phyloP scores from a whole-genome alignment of 1,284 basidiomycete species.

The Microbotryum saponariae region DNA sequence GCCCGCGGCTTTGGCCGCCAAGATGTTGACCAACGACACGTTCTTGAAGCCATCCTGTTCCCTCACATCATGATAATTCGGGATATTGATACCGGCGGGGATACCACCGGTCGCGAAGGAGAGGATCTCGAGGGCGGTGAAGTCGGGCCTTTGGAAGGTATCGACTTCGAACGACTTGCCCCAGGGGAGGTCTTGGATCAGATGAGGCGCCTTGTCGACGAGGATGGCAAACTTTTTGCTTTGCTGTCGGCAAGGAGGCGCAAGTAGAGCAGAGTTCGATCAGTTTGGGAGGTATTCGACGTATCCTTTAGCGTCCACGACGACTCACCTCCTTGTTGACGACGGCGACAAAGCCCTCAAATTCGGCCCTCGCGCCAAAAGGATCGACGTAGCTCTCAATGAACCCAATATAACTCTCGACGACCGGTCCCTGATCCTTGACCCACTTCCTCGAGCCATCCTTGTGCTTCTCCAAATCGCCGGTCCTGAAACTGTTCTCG shows the following conservation, averaged over 20 bases:
- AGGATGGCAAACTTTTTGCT: slow-evolving; percentile 70
- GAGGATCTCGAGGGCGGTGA: slow-evolving; percentile 51
- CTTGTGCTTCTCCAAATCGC: slow-evolving; percentile 69
- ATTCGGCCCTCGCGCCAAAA: slow-evolving; percentile 54
- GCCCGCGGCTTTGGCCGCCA: slow-evolving; percentile 72
- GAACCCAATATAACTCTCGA: slow-evolving; percentile 71
- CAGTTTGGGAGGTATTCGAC: no score
- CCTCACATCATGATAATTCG: slow-evolving; percentile 53
- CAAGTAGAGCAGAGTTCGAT: no score
- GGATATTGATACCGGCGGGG: slow-evolving; percentile 61
- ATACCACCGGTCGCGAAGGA: slow-evolving; percentile 68
- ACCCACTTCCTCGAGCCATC: slow-evolving; percentile 70
- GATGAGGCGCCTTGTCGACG: slow-evolving; percentile 61
- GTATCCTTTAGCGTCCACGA: no score
- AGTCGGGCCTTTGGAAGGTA: slow-evolving; percentile 70
- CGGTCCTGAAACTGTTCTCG: slow-evolving; percentile 63
- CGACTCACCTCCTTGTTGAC: slow-evolving; percentile 43
- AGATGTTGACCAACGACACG: slow-evolving; percentile 53
- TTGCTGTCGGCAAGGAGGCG: slow-evolving; percentile 48
- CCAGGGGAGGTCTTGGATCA: slow-evolving; percentile 75
- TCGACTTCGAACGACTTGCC: slow-evolving; percentile 60
- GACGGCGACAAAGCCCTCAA: slow-evolving; percentile 83
- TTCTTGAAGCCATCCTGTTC: slow-evolving; percentile 68
- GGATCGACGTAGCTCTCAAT: slow-evolving; percentile 67
- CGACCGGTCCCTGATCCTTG: slow-evolving; percentile 73